A percentile compares a stretch with the other conserved stretches of the same genome.
These are phyloP conservation scores for Dictyostelium capitatum DNA, from an alignment of 78 protist genomes.

Conservation along the genomic window DNA sequence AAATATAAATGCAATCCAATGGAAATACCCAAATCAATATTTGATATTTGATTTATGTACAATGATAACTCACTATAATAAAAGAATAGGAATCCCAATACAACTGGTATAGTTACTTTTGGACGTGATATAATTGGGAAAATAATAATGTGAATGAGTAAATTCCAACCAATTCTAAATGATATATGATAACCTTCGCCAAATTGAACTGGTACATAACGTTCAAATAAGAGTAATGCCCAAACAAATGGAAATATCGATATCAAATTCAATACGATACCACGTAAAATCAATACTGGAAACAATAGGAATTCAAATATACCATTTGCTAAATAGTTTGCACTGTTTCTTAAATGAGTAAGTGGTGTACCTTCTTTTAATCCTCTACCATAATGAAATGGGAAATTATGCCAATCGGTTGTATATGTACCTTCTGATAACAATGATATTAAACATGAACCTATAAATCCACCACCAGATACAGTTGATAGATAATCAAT, in stretches of 20 bases:
- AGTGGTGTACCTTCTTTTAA: slow-evolving; percentile 72
- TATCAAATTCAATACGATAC: slow-evolving; percentile 67
- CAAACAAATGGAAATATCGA: slow-evolving; percentile 79
- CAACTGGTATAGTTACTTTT: slow-evolving; percentile 54
- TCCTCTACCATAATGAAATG: slow-evolving; percentile 76
- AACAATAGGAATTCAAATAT: slow-evolving; percentile 61
- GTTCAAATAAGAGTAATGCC: slow-evolving; percentile 40
- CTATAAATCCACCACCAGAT: slow-evolving; percentile 78
- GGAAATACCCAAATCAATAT: slow-evolving; percentile 39
- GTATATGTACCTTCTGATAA: slow-evolving; percentile 68
- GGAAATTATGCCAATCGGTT: slow-evolving; percentile 73
- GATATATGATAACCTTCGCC: slow-evolving; percentile 61
- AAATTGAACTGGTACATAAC: slow-evolving; percentile 59
- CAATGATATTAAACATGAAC: slow-evolving; percentile 44
- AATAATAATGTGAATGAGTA: slow-evolving; percentile 48
- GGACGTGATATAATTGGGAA: slow-evolving; percentile 72
- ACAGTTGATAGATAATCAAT: slow-evolving; percentile 72
- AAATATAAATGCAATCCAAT: slow-evolving; percentile 37
- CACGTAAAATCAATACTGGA: slow-evolving; percentile 62
- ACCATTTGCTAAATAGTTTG: slow-evolving; percentile 80
- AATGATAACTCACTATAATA: slow-evolving; percentile 31
- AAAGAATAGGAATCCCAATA: slow-evolving; percentile 12
- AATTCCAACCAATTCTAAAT: slow-evolving; percentile 55
- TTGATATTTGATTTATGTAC: slow-evolving; percentile 23
- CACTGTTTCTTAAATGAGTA: slow-evolving; percentile 66